Evolutionary conservation across 1,139 yeast genomes (phyloP).

Genomic region (Candida dubliniensis): DNA sequence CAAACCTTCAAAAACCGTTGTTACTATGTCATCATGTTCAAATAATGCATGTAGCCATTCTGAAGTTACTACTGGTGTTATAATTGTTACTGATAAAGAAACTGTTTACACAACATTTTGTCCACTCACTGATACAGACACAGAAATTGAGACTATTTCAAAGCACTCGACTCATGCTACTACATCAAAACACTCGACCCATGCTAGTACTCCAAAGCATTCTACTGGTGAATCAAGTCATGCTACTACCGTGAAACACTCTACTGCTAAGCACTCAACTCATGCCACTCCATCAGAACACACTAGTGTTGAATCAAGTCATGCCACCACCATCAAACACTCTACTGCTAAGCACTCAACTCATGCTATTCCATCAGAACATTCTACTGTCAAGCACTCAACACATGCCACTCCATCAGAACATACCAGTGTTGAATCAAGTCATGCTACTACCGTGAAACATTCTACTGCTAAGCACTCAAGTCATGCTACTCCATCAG

Average conservation of each 20-base stretch:
- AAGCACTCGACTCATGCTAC: too few relatives aligned
- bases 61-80: constrained; percentile 36
- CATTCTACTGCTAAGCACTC: too few relatives aligned
- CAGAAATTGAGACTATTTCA: constrained; percentile 4
- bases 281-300: neutral
- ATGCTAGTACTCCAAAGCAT: too few relatives aligned
- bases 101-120: constrained; percentile 20
- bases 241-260: neutral
- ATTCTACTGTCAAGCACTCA: too few relatives aligned
- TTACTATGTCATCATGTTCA: constrained; percentile 22
- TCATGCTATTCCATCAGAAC: constrained; percentile 1
- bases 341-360: neutral
- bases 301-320: neutral
- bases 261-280: too few relatives aligned
- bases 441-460: too few relatives aligned
- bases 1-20: constrained; percentile 12
- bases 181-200: too few relatives aligned
- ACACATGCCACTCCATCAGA: too few relatives aligned
- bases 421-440: too few relatives aligned
- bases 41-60: constrained; percentile 25
- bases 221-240: neutral
- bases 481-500: too few relatives aligned
- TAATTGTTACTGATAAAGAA: constrained; percentile 26
- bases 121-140: constrained; percentile 13
- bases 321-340: neutral